Base-by-base conservation (phyloP, 225 moss, liverwort and hornwort species). In the Rhytidiadelphus loreus region DNA sequence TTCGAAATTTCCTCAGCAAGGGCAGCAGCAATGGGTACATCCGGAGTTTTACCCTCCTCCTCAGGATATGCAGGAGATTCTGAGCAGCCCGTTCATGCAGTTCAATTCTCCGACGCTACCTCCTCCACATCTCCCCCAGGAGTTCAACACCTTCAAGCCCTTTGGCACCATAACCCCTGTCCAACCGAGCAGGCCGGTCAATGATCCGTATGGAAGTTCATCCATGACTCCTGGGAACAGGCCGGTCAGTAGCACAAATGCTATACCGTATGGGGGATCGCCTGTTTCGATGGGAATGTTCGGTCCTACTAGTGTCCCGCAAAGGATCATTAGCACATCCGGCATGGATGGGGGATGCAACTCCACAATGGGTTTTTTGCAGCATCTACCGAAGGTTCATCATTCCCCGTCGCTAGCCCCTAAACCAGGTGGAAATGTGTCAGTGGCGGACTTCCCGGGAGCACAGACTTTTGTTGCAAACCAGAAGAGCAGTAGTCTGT, bases 31-130 rank as follows among this genome's bases (percentile, higher is more conserved):
- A 43, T 93, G 91, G 93, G 88, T 68, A 33, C 86, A 85, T 37
- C 8, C 69, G 28, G 87, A 82, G 35, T 88, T 86, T 28, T 87
- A 84, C 43, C 78, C 81, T 61, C 9, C 88, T 60, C 12, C 86
- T 41, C 90, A 89, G 16, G 92, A 88, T 30, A 74, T 93, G 66
- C 92, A 60, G 6, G 94, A 94, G n/a, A 88, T 93, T 28, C 68
- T 92, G 20, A 80, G 64, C 68, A 53, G 14, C 32, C 69, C 68
- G 66, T 88, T 48, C 60, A 41, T 90, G 48, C 87, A 50, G 88
- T 91, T 57, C 63, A 88, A 87, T 89, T 35, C 91, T n/a, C 24
- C 87, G 23, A 33, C 53, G 41, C 32, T 77, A 28, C 65, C 86
- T 64, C 16, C 78, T 48, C 56, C 85, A 21, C 92, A 85, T 44